These are phyloP conservation scores for Dioscorea zingiberensis DNA, from an alignment of 106 monocot genomes.

Conservation along the genomic window DNA sequence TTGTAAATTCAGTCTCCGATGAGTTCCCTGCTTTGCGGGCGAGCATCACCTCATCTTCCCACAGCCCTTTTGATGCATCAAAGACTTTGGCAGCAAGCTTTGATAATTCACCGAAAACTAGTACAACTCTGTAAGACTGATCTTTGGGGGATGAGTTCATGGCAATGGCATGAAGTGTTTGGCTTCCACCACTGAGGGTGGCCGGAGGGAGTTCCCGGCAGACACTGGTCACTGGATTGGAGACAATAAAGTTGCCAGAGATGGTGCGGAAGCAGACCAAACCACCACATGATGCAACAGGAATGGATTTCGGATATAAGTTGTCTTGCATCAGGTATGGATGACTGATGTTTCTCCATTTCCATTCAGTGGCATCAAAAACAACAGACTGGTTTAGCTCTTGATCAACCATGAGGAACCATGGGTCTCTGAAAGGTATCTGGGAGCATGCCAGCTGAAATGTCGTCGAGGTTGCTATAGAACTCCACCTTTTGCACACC, in stretches of 20 bases:
- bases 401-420: slow-evolving; percentile 69
- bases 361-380: slow-evolving; percentile 47
- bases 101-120: slow-evolving; percentile 45
- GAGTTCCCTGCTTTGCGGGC: slow-evolving; percentile 14
- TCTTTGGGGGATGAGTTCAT: slow-evolving; percentile 36
- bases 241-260: slow-evolving; percentile 27
- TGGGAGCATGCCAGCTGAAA: slow-evolving; percentile 57
- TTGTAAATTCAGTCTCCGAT: slow-evolving; percentile 5
- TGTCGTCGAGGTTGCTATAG: slow-evolving; percentile 41
- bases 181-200: neutral
- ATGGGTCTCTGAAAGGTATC: slow-evolving; percentile 54
- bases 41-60: slow-evolving; percentile 43
- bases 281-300: slow-evolving; percentile 68
- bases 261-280: slow-evolving; percentile 48
- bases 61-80: slow-evolving; percentile 33
- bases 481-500: slow-evolving; percentile 64
- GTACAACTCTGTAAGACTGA: slow-evolving; percentile 35
- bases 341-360: slow-evolving; percentile 42
- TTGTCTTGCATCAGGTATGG: slow-evolving; percentile 14
- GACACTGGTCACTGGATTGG: slow-evolving; percentile 57
- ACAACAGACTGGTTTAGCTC: slow-evolving; percentile 31
- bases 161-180: slow-evolving; percentile 55
- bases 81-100: slow-evolving; percentile 39
- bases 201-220: slow-evolving; percentile 40
- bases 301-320: slow-evolving; percentile 17